These are phyloP conservation scores for Chaetomium sp. DNA, from an alignment of 2,329 filamentous ascomycete species.

Conservation along the genomic window DNA sequence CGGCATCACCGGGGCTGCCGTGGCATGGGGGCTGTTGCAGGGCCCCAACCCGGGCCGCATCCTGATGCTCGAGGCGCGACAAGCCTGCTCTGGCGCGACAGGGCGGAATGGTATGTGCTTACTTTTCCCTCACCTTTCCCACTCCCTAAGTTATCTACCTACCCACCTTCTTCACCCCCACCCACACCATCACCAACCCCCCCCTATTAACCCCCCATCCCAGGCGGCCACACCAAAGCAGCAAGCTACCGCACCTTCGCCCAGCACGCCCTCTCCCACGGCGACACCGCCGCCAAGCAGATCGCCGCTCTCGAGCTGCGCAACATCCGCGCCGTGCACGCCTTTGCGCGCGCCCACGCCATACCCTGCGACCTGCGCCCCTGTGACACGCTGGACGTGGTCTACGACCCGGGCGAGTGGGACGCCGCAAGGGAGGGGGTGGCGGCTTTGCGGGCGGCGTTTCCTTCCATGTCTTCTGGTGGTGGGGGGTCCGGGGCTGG, in stretches of 20 bases:
- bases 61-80: slow-evolving; percentile 65
- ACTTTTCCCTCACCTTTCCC: neutral
- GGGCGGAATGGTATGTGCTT: slow-evolving; percentile 53
- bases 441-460: slow-evolving; percentile 49
- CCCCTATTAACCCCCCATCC: neutral
- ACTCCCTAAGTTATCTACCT: no score
- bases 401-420: slow-evolving; percentile 54
- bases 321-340: slow-evolving; percentile 58
- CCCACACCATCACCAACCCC: neutral
- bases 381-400: slow-evolving; percentile 59
- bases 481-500: no score
- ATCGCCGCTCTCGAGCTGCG: slow-evolving; percentile 55
- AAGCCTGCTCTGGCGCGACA: slow-evolving; percentile 67
- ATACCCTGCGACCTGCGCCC: slow-evolving; percentile 54
- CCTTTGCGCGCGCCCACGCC: slow-evolving; percentile 48
- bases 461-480: slow-evolving; percentile 32
- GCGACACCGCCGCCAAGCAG: slow-evolving; percentile 51
- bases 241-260: slow-evolving; percentile 53
- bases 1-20: slow-evolving; percentile 64
- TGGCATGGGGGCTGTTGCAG: slow-evolving; percentile 55
- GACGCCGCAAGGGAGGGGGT: slow-evolving; percentile 44
- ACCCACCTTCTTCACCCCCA: neutral
- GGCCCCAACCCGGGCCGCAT: slow-evolving; percentile 37
- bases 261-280: slow-evolving; percentile 48
- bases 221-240: slow-evolving; percentile 49